Evolutionary conservation across 768 basidiomycete species (phyloP), one percentile per base, ranked within the genome.

Genomic region (Podaxis sp.): DNA sequence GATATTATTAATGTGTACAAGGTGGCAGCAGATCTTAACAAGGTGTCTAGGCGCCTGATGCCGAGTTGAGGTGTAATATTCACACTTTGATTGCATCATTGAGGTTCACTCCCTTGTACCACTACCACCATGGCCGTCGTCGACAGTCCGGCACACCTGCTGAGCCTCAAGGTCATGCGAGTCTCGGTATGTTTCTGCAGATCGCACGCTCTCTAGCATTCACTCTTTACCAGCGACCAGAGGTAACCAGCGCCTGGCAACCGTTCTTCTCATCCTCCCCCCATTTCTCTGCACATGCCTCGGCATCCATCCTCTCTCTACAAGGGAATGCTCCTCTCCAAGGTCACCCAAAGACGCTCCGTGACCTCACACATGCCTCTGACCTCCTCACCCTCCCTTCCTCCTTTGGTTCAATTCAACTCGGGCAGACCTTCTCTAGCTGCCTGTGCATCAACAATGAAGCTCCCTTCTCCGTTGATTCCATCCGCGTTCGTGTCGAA

Each of bases 391-490:
- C 87, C 20, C 81, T 96, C 7, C 93, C 95, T 0, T 79, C 90
- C 20, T 84, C 93, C 7, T 96, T 95, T 70, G 95, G 94, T 15
- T 78, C 87, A 5, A 92, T 96, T 66, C 92, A 93, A 68, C 84
- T 97, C 0, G 95, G 95, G 11, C 93, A 96, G 74, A 92, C 91
- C 0, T 95, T 97, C 70, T 84, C 88, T 0, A 87, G 91, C 66
- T 88, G 87, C 68, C 79, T 97, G 26, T 90, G 88, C 64, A 80
- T 96, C 62, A 90, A 93, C 70, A 95, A 95, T 71, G 90, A 93
- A 72, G 82, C 86, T 0, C 78, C 83, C 37, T 73, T 82, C 4
- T 82, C 84, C 2, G 80, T 96, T 11, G 81, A 87, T 55, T 86
- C 83, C 4, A 85, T 91, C 28, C 78, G 77, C 17, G 74, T 95